Conservation (phyloP, 257 asterid genomes). For the Nicotiana undulata region DNA sequence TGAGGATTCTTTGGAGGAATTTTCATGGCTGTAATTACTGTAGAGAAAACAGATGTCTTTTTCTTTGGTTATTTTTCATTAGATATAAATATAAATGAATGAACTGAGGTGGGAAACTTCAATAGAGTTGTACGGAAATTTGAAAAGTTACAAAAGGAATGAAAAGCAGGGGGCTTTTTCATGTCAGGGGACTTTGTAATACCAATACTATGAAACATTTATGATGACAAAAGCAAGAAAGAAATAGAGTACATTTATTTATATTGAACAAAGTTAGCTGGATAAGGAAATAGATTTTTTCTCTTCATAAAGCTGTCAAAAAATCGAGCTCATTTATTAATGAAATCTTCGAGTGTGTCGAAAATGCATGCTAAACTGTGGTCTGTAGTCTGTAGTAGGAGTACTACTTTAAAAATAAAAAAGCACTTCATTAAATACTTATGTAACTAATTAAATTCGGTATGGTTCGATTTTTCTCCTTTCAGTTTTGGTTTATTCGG, state of each 20-base stretch:
- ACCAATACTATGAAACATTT: background rate
- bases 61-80: background rate
- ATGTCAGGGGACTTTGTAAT: background rate
- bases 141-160: background rate
- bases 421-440: too few relatives aligned
- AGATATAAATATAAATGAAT: background rate
- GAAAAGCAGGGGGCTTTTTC: background rate
- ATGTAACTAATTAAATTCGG: too few relatives aligned
- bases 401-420: too few relatives aligned
- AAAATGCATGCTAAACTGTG: too few relatives aligned
- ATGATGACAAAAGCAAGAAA: background rate
- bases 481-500: too few relatives aligned
- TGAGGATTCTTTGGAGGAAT: conserved; percentile 9
- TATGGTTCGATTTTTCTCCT: too few relatives aligned
- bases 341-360: too few relatives aligned
- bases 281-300: background rate
- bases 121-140: background rate
- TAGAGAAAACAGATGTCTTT: background rate
- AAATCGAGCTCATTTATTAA: background rate
- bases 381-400: too few relatives aligned
- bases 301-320: background rate
- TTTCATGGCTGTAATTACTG: background rate
- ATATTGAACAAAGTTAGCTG: background rate
- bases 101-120: background rate
- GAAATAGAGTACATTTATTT: background rate